A percentile compares a stretch with the other conserved stretches of the same genome.
Conservation (phyloP, 73 alveolate species). For the Stentor coeruleus region DNA sequence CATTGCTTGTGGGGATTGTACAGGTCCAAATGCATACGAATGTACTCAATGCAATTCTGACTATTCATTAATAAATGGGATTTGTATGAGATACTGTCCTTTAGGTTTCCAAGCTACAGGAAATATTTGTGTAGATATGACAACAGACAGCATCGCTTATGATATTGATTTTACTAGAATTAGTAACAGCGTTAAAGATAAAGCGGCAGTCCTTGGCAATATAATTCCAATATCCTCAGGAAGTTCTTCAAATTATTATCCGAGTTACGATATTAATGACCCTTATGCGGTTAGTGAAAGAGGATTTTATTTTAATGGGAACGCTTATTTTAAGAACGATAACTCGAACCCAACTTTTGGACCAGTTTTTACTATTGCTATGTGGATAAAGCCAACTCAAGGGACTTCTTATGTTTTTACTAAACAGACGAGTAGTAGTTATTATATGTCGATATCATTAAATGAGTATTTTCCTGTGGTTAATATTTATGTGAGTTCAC, state of each 20-base stretch:
- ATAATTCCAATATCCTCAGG: slow-evolving; percentile 8
- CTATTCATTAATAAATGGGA: neutral
- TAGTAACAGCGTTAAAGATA: neutral
- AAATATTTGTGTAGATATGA: neutral
- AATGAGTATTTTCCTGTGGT: neutral
- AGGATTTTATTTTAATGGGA: slow-evolving; percentile 1
- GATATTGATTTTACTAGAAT: neutral
- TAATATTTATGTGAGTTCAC: neutral
- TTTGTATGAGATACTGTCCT: neutral
- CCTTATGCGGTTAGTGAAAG: neutral
- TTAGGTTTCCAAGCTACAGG: neutral
- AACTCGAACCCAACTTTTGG: neutral
- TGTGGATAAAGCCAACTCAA: neutral
- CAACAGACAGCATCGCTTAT: neutral
- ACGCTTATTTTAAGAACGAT: neutral
- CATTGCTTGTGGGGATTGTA: neutral
- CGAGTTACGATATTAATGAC: neutral
- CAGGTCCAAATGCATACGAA: neutral
- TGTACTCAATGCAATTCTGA: neutral
- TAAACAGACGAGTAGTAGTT: neutral
- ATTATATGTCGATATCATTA: neutral
- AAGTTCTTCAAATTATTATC: neutral
- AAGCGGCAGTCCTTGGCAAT: neutral
- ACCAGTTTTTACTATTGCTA: neutral
- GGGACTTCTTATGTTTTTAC: neutral